These are phyloP conservation scores for Tribonema minus DNA, from an alignment of 108 stramenopile genomes.

Conservation along the genomic window DNA sequence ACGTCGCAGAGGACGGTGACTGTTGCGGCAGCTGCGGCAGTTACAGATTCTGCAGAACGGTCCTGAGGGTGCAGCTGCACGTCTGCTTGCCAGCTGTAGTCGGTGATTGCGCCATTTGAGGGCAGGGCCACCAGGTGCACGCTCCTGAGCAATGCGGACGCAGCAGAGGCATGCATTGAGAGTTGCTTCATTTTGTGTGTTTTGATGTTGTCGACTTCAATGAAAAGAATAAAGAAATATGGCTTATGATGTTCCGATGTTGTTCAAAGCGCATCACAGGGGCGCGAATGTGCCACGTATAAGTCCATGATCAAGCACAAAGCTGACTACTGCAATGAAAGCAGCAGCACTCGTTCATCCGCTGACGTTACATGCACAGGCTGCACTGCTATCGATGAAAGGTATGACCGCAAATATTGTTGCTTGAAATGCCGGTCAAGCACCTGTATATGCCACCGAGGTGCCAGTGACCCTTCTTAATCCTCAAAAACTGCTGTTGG, in stretches of 20 bases:
- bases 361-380: too few relatives aligned
- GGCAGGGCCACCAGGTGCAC: constrained; percentile 23
- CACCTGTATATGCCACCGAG: neutral
- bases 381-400: too few relatives aligned
- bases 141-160: constrained; percentile 9
- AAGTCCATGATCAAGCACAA: neutral
- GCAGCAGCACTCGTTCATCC: too few relatives aligned
- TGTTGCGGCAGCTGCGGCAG: neutral
- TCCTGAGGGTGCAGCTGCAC: neutral
- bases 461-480: neutral
- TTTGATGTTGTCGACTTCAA: too few relatives aligned
- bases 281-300: neutral
- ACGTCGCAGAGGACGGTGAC: neutral
- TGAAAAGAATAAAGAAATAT: neutral
- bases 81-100: constrained; percentile 27
- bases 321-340: neutral
- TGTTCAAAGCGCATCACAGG: neutral
- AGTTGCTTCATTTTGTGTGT: too few relatives aligned
- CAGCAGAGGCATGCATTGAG: neutral
- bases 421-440: neutral
- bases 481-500: neutral
- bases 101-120: neutral
- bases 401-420: neutral
- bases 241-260: neutral
- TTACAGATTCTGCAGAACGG: neutral